Percentiles rank a stretch among this genome's conserved stretches.
phyloP scores from a whole-genome alignment of 805 yeast species.

The Myxozyma monticola region DNA sequence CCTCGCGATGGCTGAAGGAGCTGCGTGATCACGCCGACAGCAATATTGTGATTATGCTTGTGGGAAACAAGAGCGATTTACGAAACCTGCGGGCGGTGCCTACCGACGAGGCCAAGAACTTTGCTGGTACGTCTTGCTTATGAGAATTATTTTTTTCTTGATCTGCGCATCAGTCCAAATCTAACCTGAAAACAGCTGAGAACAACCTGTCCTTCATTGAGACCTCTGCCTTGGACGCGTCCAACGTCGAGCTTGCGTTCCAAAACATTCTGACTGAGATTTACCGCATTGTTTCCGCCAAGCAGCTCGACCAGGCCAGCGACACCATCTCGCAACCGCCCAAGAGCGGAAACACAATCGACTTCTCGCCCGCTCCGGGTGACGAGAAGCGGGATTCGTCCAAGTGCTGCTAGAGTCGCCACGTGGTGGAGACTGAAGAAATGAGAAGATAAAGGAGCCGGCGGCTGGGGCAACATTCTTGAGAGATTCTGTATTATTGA shows the following conservation, averaged over 20 bases:
- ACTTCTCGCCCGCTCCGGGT: constrained; percentile 88
- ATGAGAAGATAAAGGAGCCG: no score
- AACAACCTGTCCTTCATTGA: constrained; percentile 91
- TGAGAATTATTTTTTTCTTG: background rate
- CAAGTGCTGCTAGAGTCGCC: constrained; percentile 74
- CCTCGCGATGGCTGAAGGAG: constrained; percentile 89
- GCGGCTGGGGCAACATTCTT: no score
- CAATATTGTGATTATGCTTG: constrained; percentile 92
- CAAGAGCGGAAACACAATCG: constrained; percentile 84
- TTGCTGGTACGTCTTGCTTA: constrained; percentile 49
- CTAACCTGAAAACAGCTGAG: constrained; percentile 49
- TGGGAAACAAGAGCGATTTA: constrained; percentile 94
- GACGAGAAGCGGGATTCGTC: constrained; percentile 46
- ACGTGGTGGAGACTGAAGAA: no score
- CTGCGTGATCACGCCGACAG: constrained; percentile 96
- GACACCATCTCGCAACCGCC: constrained; percentile 54
- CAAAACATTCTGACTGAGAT: constrained; percentile 89
- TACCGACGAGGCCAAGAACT: constrained; percentile 93
- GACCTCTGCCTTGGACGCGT: constrained; percentile 90
- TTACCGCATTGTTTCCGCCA: constrained; percentile 90
- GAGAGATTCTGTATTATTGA: no score
- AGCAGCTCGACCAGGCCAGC: constrained; percentile 85
- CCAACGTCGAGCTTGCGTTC: constrained; percentile 93
- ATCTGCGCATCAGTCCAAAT: background rate
- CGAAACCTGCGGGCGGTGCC: constrained; percentile 95